Evolutionary conservation across 805 yeast species (phyloP).

Genomic region (Metschnikowia anglica): DNA sequence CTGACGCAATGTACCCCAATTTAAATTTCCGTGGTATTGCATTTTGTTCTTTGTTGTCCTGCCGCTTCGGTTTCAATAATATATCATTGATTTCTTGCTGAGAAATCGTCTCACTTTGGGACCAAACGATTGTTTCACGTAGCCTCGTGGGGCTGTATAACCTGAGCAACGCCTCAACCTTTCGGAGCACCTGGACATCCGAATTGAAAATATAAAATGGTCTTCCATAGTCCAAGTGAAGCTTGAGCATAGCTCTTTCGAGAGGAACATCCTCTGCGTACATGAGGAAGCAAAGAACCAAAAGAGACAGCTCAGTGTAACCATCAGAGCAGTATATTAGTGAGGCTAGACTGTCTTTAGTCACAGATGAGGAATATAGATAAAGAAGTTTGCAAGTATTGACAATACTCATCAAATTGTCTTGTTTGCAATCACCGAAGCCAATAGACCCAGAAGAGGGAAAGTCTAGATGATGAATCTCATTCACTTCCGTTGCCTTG

Average conservation of each 20-base stretch:
- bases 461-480: constrained; percentile 48
- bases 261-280: constrained; percentile 61
- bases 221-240: constrained; percentile 64
- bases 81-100: constrained; percentile 36
- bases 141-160: constrained; percentile 53
- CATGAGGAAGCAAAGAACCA: constrained; percentile 67
- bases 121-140: constrained; percentile 27
- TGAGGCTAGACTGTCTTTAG: constrained; percentile 38
- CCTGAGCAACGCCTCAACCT: constrained; percentile 60
- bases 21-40: constrained; percentile 16
- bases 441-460: constrained; percentile 87
- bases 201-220: constrained; percentile 83
- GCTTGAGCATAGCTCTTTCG: constrained; percentile 62
- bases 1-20: constrained; percentile 32
- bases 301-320: constrained; percentile 84
- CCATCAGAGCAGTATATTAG: constrained; percentile 86
- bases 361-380: constrained; percentile 30
- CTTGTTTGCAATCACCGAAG: constrained; percentile 64
- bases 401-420: constrained; percentile 61
- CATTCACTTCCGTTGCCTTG: constrained; percentile 21
- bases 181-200: constrained; percentile 65
- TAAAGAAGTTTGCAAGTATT: constrained; percentile 70
- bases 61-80: constrained; percentile 24
- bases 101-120: constrained; percentile 30
- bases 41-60: constrained; percentile 1